These are phyloP conservation scores for Cephaloascus fragrans DNA, from an alignment of 805 yeast genomes.

Conservation along the genomic window DNA sequence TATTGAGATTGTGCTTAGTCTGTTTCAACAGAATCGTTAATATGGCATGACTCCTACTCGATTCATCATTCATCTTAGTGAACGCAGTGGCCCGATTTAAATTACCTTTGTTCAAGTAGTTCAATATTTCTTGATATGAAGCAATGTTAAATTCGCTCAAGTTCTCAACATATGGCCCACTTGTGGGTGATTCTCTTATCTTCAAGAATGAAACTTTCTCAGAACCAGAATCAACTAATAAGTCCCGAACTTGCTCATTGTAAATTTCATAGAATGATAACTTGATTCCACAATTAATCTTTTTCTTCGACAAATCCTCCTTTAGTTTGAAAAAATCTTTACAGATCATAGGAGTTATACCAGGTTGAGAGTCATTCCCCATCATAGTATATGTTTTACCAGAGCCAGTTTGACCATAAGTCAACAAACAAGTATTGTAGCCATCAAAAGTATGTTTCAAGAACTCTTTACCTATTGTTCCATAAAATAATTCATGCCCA, in stretches of 20 bases:
- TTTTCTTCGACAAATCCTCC: slow-evolving; percentile 22
- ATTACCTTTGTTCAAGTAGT: slow-evolving; percentile 41
- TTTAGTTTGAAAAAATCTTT: slow-evolving; percentile 38
- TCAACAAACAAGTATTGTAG: slow-evolving; percentile 63
- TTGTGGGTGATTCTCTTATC: slow-evolving; percentile 56
- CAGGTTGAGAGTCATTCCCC: slow-evolving; percentile 41
- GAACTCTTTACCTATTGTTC: slow-evolving; percentile 45
- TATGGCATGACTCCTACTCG: slow-evolving; percentile 78
- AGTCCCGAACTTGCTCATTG: slow-evolving; percentile 66
- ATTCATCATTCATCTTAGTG: slow-evolving; percentile 61
- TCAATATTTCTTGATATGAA: slow-evolving; percentile 38
- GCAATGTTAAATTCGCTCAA: slow-evolving; percentile 42
- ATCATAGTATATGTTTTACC: slow-evolving; percentile 84
- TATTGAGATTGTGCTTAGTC: slow-evolving; percentile 34
- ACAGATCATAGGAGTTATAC: slow-evolving; percentile 59
- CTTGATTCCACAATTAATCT: slow-evolving; percentile 23
- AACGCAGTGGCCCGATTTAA: slow-evolving; percentile 55
- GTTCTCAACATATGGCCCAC: slow-evolving; percentile 68
- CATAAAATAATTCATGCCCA: slow-evolving; percentile 42
- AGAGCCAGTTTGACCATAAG: slow-evolving; percentile 78
- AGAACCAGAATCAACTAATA: slow-evolving; percentile 21
- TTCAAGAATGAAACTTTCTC: slow-evolving; percentile 19
- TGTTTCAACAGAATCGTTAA: slow-evolving; percentile 55
- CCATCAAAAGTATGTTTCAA: slow-evolving; percentile 60
- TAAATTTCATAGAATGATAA: slow-evolving; percentile 47